Percentiles rank a stretch among this genome's conserved stretches.
phyloP scores from a whole-genome alignment of 108 stramenopile species.

The Bacterosira constricta region DNA sequence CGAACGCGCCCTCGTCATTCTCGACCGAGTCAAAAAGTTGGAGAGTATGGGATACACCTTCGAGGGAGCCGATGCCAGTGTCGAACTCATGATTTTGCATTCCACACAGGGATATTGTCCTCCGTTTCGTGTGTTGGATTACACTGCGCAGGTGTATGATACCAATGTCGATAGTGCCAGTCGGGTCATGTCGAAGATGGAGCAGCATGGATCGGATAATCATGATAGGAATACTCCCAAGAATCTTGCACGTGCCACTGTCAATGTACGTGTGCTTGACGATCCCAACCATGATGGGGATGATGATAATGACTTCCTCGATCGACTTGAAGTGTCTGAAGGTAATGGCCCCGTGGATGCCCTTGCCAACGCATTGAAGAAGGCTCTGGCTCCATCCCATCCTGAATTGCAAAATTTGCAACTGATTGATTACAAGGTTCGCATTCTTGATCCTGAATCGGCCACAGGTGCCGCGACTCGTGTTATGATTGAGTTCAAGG shows the following conservation, averaged over 20 bases:
- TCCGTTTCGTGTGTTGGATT: slow-evolving; percentile 90
- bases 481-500: slow-evolving; percentile 88
- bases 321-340: slow-evolving; percentile 84
- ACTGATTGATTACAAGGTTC: slow-evolving; percentile 94
- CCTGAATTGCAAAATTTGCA: slow-evolving; percentile 71
- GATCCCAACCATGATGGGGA: slow-evolving; percentile 26
- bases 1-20: slow-evolving; percentile 78
- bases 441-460: slow-evolving; percentile 88
- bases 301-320: slow-evolving; percentile 49
- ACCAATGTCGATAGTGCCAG: slow-evolving; percentile 80
- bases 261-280: slow-evolving; percentile 77
- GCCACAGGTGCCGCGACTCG: slow-evolving; percentile 90
- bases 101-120: slow-evolving; percentile 84
- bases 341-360: slow-evolving; percentile 95
- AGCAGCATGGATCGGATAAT: slow-evolving; percentile 8
- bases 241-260: slow-evolving; percentile 79
- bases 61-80: slow-evolving; percentile 94
- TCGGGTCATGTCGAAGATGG: slow-evolving; percentile 64
- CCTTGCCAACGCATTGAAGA: slow-evolving; percentile 76
- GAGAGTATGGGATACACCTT: slow-evolving; percentile 93
- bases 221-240: neutral
- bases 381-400: slow-evolving; percentile 80
- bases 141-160: slow-evolving; percentile 85
- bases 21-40: slow-evolving; percentile 85
- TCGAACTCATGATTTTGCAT: slow-evolving; percentile 93